Conservation (phyloP, 2,329 filamentous ascomycete genomes). For the Lachnellula subtilissima region DNA sequence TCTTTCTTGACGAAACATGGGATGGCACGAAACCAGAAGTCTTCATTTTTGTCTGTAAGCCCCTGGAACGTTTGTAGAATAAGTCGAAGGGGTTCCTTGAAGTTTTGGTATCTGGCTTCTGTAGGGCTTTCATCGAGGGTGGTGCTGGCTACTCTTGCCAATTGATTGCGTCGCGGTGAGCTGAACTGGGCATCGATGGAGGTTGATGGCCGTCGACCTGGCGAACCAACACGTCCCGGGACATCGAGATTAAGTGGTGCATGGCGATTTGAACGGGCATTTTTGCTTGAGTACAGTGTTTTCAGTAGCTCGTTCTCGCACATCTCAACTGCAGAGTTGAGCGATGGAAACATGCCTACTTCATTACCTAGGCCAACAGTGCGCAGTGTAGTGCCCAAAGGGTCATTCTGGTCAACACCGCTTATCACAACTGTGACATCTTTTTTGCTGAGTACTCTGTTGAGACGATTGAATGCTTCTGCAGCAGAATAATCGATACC, state of each 20-base stretch:
- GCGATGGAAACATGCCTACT: constrained; percentile 77
- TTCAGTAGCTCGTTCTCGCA: constrained; percentile 93
- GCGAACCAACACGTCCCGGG: constrained; percentile 11
- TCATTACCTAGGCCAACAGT: constrained; percentile 78
- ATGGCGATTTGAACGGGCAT: constrained; percentile 47
- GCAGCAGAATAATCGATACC: constrained; percentile 95
- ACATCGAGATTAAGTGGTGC: constrained; percentile 30
- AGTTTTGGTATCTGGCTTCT: constrained; percentile 71
- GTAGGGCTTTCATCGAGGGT: constrained; percentile 62
- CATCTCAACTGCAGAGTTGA: constrained; percentile 89
- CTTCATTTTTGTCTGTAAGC: constrained; percentile 78
- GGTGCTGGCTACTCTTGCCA: constrained; percentile 72
- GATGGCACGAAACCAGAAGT: constrained; percentile 85
- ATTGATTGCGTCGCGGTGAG: constrained; percentile 74
- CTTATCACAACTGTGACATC: constrained; percentile 78
- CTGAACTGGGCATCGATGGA: constrained; percentile 55
- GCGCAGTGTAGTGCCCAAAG: constrained; percentile 71
- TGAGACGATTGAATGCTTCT: constrained; percentile 90
- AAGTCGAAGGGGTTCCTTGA: constrained; percentile 84
- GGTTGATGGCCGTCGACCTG: constrained; percentile 27
- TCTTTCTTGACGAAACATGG: constrained; percentile 70
- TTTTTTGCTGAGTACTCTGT: constrained; percentile 72
- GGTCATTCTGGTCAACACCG: constrained; percentile 69
- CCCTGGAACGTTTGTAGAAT: constrained; percentile 95
- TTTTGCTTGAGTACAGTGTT: constrained; percentile 67